These are phyloP conservation scores for Pythium rishiriense DNA, from an alignment of 352 stramenopile genomes.

Conservation along the genomic window DNA sequence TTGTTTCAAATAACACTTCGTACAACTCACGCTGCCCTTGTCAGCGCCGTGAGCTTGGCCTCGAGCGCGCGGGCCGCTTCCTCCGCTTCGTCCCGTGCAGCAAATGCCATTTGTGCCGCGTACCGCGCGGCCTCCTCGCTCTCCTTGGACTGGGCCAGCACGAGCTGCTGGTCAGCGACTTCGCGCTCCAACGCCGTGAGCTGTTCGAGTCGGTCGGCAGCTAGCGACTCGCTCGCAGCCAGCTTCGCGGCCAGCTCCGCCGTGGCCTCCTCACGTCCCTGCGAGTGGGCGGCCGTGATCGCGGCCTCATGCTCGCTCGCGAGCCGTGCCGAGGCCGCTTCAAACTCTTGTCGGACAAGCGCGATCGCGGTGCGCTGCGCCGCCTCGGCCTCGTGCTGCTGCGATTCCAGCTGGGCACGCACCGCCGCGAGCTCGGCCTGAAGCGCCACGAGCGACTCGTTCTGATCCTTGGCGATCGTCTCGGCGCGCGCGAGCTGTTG, in stretches of 20 bases:
- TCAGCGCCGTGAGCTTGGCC: conserved; percentile 36
- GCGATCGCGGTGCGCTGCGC: conserved; percentile 20
- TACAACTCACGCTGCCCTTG: conserved; percentile 11
- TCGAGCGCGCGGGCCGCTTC: conserved; percentile 45
- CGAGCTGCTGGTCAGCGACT: conserved; percentile 44
- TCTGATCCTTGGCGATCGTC: conserved; percentile 32
- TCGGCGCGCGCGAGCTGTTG: conserved; percentile 36
- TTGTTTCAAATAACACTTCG: not conserved
- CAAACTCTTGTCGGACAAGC: conserved; percentile 28
- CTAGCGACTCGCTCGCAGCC: conserved; percentile 25
- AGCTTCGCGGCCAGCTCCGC: conserved; percentile 16
- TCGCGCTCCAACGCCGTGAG: conserved; percentile 39
- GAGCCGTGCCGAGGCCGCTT: not conserved
- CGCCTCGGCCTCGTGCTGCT: conserved; percentile 31
- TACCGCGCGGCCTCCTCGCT: conserved; percentile 72
- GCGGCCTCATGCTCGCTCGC: not conserved
- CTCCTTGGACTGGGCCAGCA: conserved; percentile 53
- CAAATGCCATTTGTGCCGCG: conserved; percentile 68
- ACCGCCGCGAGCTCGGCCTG: conserved; percentile 37
- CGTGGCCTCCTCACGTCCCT: not conserved
- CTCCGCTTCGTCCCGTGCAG: conserved; percentile 62
- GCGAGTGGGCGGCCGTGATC: not conserved
- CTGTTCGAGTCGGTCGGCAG: conserved; percentile 26
- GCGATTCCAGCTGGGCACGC: conserved; percentile 34
- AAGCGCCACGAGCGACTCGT: conserved; percentile 38